Conservation (phyloP, 2,329 filamentous ascomycete genomes). For the Fusarium sp. region DNA sequence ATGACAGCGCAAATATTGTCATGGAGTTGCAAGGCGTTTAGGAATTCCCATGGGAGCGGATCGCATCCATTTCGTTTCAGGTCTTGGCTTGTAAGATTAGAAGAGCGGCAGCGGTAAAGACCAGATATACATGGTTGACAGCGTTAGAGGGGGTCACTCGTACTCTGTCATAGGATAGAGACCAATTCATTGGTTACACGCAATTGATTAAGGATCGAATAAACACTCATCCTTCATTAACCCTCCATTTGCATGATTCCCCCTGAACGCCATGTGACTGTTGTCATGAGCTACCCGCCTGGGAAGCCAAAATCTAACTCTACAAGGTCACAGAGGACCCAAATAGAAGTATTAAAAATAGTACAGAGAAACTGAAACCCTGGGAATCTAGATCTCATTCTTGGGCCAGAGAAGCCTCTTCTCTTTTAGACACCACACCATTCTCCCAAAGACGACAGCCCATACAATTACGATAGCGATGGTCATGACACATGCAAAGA, state of each 20-base stretch:
- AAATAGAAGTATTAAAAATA: neutral
- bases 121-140: neutral
- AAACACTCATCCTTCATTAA: neutral
- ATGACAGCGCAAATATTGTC: neutral
- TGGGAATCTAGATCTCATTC: conserved; percentile 49
- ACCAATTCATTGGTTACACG: neutral
- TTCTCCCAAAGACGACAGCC: conserved; percentile 74
- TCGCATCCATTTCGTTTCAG: conserved; percentile 3
- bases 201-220: neutral
- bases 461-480: conserved; percentile 74
- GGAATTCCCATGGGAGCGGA: conserved; percentile 18
- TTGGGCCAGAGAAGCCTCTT: conserved; percentile 83
- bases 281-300: neutral
- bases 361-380: neutral
- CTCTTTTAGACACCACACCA: conserved; percentile 74
- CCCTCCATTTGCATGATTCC: neutral
- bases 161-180: neutral
- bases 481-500: conserved; percentile 76
- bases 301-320: neutral
- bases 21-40: conserved; percentile 40
- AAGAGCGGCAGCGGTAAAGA: neutral
- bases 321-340: neutral
- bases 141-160: neutral
- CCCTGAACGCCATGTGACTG: neutral
- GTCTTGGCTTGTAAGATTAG: conserved; percentile 12